Evolutionary conservation across 495 filamentous ascomycete genomes (phyloP), one percentile per base, ranked within the genome.

Genomic region (Neurospora sp.): DNA sequence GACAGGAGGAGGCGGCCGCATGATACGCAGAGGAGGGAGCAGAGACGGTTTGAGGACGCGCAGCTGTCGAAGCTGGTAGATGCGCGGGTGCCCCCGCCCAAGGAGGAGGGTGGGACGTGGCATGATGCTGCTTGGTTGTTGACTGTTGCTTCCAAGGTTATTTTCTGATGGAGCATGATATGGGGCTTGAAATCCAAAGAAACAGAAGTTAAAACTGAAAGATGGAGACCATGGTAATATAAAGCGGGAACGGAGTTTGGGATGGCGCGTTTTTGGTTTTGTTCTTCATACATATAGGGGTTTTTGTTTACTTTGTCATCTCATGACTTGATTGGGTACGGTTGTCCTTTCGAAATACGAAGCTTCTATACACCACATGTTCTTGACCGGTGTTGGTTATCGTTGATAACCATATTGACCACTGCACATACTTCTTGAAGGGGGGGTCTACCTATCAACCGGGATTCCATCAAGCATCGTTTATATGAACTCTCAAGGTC

Each of bases 91-190:
- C 85, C 83, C 39, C 83, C 85, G 0, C 85, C 85, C 1, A 82
- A 81, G 68, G 75, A 80, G 69, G 84, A 89, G 69, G 85, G 84
- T 14, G 88, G 90, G 16, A 89, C 87, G 9, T 96, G 92, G 94
- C 87, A 90, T 73, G 94, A 97, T 83, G 94, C 92, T 42, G 87
- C 90, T 37, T 97, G 93, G 94, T 81, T 97, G 73, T 82, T 97
- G 69, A 90, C 88, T 68, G 89, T 94, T 69, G 90, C 92, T 31
- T 90, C 88, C 42, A 92, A 90, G 73, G 89, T 92, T 27, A 80
- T 96, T 31, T 79, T 92, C 71, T 92, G 27, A 31, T 31, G 27
- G 27, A 31, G 27, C 27, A 31, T 31, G 27, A 31, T 31, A 31
- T 31, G 27, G 27, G 27, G 27, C 27, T 31, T 31, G 27, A 31